Percentiles rank a stretch among this genome's conserved stretches.
Evolutionary conservation across 768 basidiomycete species (phyloP).

Genomic region (Kwoniella europaea): DNA sequence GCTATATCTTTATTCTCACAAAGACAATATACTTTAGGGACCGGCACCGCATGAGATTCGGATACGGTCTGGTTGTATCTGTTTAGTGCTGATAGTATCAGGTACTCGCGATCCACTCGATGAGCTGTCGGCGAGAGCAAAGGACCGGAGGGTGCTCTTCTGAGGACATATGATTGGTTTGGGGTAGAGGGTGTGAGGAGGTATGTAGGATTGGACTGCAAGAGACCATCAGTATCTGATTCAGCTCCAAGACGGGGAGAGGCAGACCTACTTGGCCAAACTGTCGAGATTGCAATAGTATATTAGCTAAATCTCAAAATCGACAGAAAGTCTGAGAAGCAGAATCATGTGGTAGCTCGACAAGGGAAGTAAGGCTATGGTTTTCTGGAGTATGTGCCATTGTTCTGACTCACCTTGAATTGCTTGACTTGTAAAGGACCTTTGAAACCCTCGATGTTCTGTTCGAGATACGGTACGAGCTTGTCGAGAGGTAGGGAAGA

Average conservation of each 20-base stretch:
- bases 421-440: constrained; percentile 81
- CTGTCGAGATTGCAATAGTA: constrained; percentile 58
- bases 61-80: constrained; percentile 68
- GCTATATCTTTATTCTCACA: constrained; percentile 78
- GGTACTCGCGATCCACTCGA: constrained; percentile 91
- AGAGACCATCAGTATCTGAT: background rate
- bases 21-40: constrained; percentile 80
- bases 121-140: constrained; percentile 91
- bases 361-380: too few species aligned
- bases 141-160: constrained; percentile 88
- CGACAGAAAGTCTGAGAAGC: background rate
- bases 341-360: background rate
- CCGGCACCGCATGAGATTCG: constrained; percentile 66
- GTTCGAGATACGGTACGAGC: constrained; percentile 63
- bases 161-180: constrained; percentile 75
- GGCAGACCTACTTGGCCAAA: constrained; percentile 76
- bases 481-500: constrained; percentile 42
- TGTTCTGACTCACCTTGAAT: constrained; percentile 72
- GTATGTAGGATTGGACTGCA: constrained; percentile 93
- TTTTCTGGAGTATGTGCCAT: background rate
- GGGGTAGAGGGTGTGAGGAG: constrained; percentile 77
- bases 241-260: background rate
- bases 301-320: background rate
- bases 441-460: constrained; percentile 65
- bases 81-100: constrained; percentile 76